Base-by-base conservation (phyloP, 1,284 basidiomycete genomes). In the Tetrapyrgos nigripes region DNA sequence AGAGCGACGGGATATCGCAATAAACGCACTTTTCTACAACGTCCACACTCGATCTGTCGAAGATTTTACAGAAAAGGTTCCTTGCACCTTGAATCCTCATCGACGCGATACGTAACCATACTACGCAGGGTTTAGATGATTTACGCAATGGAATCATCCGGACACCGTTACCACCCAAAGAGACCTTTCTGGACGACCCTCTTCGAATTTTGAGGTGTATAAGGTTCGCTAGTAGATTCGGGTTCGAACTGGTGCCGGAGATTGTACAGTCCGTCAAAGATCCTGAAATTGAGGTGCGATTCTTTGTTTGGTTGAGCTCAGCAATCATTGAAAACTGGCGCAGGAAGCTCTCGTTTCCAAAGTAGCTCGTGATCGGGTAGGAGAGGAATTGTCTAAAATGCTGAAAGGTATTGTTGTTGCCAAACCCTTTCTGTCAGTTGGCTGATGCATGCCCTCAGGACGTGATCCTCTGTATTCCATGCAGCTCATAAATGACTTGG, bases 11-110 rank as follows among this genome's bases (percentile, higher is more conserved):
- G 97, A 99, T 72, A 88, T 94, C 29, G 99, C 97, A 0, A 97
- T 99, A 74, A 99, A 99, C 70, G 83, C 97, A 0, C 77, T 99
- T 13, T 98, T 99, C 76, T 99, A 96, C 79, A 99, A 99, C 64
- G 86, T 99, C 0, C 96, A 98, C 68, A 89, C 92, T 1, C 82
- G 88, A n/a, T 66, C 79, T 10, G 89, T 99, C 1, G 97, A 99
- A 72, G 97, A 99, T 73, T 85, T 85, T 67, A 98, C 96, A 1
- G 86, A 83, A 62, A 89, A 87, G 80, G 93, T 89, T 69, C 33
- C 50, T 54, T 8, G 40, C 47, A 27, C 29, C 17, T 52, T 31
- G 31, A 29, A 44, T n/a, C 50, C 27, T 31, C 55, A 63, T 40
- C 55, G 52, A 29, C 58, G 31, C 14, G 55, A 4, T 43, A 40